A percentile compares a stretch with the other conserved stretches of the same genome.
phyloP scores from a whole-genome alignment of 441 rosid species.

The Euphorbia schlechtendalii region DNA sequence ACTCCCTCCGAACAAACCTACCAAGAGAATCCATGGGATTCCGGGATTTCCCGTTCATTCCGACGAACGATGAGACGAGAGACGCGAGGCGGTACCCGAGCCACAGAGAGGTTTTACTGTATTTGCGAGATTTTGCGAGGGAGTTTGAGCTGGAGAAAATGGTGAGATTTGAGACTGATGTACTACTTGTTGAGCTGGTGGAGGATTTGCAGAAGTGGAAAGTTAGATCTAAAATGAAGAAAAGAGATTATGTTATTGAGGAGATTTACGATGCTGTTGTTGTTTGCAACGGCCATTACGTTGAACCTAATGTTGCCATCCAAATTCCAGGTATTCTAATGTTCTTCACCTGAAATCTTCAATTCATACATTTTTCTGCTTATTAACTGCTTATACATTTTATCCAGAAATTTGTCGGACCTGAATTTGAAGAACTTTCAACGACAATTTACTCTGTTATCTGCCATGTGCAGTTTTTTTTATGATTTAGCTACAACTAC shows the following conservation, averaged over 20 bases:
- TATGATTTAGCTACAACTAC: too few species aligned
- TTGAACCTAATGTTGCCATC: conserved; percentile 60
- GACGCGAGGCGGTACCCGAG: conserved; percentile 72
- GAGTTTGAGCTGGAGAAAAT: conserved; percentile 58
- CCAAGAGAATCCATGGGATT: conserved; percentile 70
- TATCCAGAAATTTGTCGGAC: too few species aligned
- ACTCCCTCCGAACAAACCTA: conserved; percentile 67
- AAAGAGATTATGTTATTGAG: conserved; percentile 23
- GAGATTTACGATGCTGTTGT: conserved; percentile 82
- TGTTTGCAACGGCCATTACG: conserved; percentile 71
- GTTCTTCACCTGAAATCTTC: neutral
- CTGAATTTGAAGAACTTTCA: too few species aligned
- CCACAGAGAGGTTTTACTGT: conserved; percentile 64
- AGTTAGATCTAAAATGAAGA: conserved; percentile 31
- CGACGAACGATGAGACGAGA: conserved; percentile 17
- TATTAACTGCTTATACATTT: too few species aligned
- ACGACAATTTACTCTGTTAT: too few species aligned
- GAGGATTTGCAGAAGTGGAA: conserved; percentile 43
- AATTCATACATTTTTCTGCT: too few species aligned
- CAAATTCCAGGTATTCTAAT: conserved; percentile 43
- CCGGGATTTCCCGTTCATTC: conserved; percentile 48
- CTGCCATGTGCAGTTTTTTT: too few species aligned
- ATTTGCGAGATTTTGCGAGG: conserved; percentile 50
- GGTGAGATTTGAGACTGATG: conserved; percentile 62
- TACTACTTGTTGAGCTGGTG: conserved; percentile 34